Percentiles rank a stretch among this genome's conserved stretches.
Conservation (phyloP, 2,329 filamentous ascomycete genomes). For the Fusarium sp. region DNA sequence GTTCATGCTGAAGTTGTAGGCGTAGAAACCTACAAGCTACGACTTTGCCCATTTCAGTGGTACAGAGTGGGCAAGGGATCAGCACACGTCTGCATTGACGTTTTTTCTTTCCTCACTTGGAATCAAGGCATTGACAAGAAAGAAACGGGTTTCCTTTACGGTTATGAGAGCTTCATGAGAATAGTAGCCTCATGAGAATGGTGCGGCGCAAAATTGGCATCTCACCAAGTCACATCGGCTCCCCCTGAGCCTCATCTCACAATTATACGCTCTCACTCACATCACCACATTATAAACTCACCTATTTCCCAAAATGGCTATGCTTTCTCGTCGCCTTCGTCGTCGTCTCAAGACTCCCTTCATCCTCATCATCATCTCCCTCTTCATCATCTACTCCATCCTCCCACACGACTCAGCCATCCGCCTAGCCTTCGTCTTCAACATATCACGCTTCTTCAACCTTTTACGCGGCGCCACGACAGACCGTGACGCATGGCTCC, state of each 20-base stretch:
- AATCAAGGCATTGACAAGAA: background rate
- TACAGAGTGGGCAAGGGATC: background rate
- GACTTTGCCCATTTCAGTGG: background rate
- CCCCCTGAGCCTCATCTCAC: conserved; percentile 17
- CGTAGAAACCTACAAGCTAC: background rate
- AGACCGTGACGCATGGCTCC: conserved; percentile 57
- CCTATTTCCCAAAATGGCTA: conserved; percentile 28
- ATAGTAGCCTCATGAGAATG: conserved; percentile 11
- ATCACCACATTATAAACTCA: conserved; percentile 1
- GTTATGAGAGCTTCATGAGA: background rate
- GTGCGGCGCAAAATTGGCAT: conserved; percentile 1
- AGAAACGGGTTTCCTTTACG: background rate
- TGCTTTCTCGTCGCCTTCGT: conserved; percentile 45
- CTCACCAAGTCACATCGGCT: conserved; percentile 5
- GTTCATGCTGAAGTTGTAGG: background rate
- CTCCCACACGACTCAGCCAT: conserved; percentile 51
- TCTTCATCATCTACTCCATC: conserved; percentile 44
- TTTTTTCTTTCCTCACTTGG: background rate
- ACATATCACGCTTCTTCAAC: conserved; percentile 48
- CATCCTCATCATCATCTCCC: conserved; percentile 41
- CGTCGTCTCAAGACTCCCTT: conserved; percentile 45
- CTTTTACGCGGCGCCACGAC: conserved; percentile 45
- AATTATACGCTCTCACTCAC: background rate
- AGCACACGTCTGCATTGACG: background rate
- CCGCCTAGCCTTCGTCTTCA: conserved; percentile 52